Conservation (phyloP, 1,284 basidiomycete species). For the Gyrodon tennesseensis region DNA sequence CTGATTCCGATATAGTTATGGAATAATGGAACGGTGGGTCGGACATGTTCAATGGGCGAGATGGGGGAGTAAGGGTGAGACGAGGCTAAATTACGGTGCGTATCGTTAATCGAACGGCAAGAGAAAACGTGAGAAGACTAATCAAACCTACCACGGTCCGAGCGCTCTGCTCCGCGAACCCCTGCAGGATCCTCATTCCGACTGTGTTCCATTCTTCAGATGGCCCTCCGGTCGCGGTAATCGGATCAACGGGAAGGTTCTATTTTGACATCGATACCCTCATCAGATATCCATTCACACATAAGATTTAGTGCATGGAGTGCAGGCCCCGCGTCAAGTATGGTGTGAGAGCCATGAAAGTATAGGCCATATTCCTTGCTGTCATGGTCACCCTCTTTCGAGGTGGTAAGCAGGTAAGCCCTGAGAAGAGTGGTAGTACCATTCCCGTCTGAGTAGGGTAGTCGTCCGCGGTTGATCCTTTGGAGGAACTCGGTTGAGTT, state of each 20-base stretch:
- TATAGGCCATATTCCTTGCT: conserved; percentile 30
- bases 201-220: conserved; percentile 25
- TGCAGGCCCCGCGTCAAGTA: conserved; percentile 31
- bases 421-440: conserved; percentile 22
- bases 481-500: conserved; percentile 28
- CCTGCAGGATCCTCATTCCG: conserved; percentile 24
- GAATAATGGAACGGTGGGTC: conserved; percentile 22
- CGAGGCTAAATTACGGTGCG: conserved; percentile 16
- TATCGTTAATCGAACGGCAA: not conserved
- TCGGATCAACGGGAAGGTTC: conserved; percentile 34
- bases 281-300: conserved; percentile 35
- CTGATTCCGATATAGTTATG: conserved; percentile 12
- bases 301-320: conserved; percentile 32
- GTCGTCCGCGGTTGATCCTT: conserved; percentile 25
- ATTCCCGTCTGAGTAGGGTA: conserved; percentile 26
- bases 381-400: not conserved
- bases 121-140: not conserved
- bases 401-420: conserved; percentile 29
- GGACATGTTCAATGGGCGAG: conserved; percentile 21
- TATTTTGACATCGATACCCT: conserved; percentile 27
- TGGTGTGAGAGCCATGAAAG: conserved; percentile 28
- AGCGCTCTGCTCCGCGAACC: conserved; percentile 15
- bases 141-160: conserved; percentile 21
- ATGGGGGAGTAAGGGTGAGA: conserved; percentile 25
- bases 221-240: conserved; percentile 30